phyloP scores from a whole-genome alignment of 2,329 filamentous ascomycete genomes.

The Zasmidium angulare region DNA sequence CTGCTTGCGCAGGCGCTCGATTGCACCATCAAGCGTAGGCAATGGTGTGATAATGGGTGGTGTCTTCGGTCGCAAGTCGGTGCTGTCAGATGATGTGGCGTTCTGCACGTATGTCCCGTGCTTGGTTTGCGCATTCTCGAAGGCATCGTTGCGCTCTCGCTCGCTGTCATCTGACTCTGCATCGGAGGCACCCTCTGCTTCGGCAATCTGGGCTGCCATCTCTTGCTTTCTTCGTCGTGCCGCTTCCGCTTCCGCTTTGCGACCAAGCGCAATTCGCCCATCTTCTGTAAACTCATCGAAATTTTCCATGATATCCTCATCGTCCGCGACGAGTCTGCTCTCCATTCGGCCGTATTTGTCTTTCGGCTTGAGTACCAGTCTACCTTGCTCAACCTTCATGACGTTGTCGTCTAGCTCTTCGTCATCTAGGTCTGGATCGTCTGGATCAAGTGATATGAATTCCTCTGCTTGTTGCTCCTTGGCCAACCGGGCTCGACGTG shows the following conservation, averaged over 20 bases:
- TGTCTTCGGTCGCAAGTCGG: conserved; percentile 33
- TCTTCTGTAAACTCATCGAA: conserved; percentile 79
- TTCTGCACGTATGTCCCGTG: conserved; percentile 69
- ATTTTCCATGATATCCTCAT: conserved; percentile 89
- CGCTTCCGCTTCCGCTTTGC: conserved; percentile 73
- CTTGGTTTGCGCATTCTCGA: conserved; percentile 81
- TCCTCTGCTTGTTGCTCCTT: conserved; percentile 59
- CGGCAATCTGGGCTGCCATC: conserved; percentile 80
- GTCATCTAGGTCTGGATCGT: conserved; percentile 48
- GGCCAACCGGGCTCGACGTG: conserved; percentile 77
- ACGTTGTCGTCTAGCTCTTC: conserved; percentile 41
- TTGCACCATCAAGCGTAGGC: conserved; percentile 67
- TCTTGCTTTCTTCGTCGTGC: conserved; percentile 64
- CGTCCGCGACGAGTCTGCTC: conserved; percentile 75
- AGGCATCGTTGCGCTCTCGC: conserved; percentile 68
- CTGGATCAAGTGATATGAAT: conserved; percentile 64
- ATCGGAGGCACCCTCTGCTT: conserved; percentile 50
- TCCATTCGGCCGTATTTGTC: conserved; percentile 59
- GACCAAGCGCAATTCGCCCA: conserved; percentile 73
- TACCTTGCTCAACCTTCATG: conserved; percentile 41
- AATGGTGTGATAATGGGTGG: conserved; percentile 70
- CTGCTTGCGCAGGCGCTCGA: conserved; percentile 63
- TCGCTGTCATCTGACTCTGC: conserved; percentile 60
- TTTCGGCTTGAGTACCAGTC: conserved; percentile 52
- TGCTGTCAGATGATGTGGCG: conserved; percentile 6